Conservation (phyloP, 2,329 filamentous ascomycete species). For the Magnaporthales sp. region DNA sequence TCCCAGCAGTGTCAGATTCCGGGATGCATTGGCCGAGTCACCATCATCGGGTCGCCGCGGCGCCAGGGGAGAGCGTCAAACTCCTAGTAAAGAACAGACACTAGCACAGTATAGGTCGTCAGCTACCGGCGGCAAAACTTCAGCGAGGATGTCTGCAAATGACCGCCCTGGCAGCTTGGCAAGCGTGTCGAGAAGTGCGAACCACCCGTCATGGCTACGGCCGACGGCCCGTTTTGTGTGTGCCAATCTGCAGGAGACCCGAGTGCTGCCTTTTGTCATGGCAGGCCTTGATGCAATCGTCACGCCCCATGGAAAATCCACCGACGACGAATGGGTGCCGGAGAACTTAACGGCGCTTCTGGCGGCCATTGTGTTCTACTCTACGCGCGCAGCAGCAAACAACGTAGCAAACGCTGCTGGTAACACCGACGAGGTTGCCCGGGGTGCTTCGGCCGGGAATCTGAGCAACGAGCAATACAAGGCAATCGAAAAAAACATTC, state of each 20-base stretch:
- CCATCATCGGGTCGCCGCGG: not conserved
- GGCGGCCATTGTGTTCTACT: constrained; percentile 52
- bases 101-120: constrained; percentile 18
- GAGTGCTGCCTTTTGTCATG: constrained; percentile 62
- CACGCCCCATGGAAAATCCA: constrained; percentile 26
- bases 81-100: constrained; percentile 20
- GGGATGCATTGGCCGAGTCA: constrained; percentile 18
- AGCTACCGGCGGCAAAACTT: constrained; percentile 20
- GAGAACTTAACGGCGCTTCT: constrained; percentile 45
- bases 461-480: constrained; percentile 36
- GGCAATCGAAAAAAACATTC: constrained; percentile 35
- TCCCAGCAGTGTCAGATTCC: constrained; percentile 9
- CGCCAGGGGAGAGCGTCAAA: constrained; percentile 11
- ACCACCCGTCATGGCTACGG: constrained; percentile 56
- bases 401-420: not conserved
- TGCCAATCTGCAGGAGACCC: constrained; percentile 48
- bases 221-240: constrained; percentile 59
- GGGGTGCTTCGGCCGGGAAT: too few relatives aligned
- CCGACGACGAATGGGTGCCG: constrained; percentile 39
- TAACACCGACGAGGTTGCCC: constrained; percentile 4
- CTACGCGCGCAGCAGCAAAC: constrained; percentile 20
- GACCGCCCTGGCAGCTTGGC: not conserved
- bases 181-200: not conserved
- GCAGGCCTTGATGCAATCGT: constrained; percentile 59
- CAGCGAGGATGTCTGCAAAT: constrained; percentile 15